Evolutionary conservation across 345 rosid genomes (phyloP).

Genomic region (Bruguiera gymnorhiza): DNA sequence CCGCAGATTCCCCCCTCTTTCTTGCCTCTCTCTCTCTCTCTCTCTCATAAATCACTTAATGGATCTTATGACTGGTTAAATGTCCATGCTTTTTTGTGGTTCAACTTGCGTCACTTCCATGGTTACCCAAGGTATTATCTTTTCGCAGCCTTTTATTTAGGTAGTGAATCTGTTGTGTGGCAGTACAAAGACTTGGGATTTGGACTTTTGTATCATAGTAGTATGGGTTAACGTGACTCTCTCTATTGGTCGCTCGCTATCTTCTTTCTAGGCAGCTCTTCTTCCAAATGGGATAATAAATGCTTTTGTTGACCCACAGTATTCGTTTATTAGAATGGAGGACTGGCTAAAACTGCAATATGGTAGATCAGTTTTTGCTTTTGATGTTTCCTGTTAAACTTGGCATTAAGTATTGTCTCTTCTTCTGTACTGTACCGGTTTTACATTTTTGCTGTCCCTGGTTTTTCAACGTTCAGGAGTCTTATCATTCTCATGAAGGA

Average conservation of each 20-base stretch:
- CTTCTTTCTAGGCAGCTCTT: not conserved
- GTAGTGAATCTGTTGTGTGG: not conserved
- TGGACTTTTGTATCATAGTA: not conserved
- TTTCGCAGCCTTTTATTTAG: conserved; percentile 16
- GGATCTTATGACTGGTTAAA: too few species aligned
- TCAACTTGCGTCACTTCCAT: conserved; percentile 21
- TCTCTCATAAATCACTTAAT: not conserved
- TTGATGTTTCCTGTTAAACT: too few species aligned
- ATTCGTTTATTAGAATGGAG: too few species aligned
- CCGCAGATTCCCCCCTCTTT: not conserved
- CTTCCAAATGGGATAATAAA: not conserved
- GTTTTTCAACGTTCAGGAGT: too few species aligned
- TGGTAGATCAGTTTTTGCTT: too few species aligned
- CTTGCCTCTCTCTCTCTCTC: conserved; percentile 10
- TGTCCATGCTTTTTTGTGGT: conserved; percentile 16
- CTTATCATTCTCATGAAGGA: too few species aligned
- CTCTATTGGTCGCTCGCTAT: not conserved
- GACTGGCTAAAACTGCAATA: too few species aligned
- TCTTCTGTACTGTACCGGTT: too few species aligned
- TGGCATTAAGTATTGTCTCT: too few species aligned
- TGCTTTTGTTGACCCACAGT: too few species aligned
- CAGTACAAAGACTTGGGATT: not conserved
- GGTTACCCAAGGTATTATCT: conserved; percentile 18
- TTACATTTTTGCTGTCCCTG: too few species aligned
- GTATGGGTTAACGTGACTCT: not conserved